Percentiles rank a stretch among this genome's conserved stretches.
These are phyloP conservation scores for Trifolium subterraneum DNA, from an alignment of 306 rosid species.

Conservation along the genomic window DNA sequence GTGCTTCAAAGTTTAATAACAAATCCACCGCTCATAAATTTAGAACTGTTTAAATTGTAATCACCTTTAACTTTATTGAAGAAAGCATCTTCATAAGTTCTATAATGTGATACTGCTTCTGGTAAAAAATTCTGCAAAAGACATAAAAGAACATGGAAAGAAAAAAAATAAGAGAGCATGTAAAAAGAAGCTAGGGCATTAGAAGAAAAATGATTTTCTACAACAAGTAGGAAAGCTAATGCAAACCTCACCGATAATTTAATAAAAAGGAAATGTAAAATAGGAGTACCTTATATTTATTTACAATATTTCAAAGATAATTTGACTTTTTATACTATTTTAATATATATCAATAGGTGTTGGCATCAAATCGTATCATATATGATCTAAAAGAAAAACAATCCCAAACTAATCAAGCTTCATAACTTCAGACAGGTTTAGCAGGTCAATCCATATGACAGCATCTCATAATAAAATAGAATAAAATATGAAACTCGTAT, in stretches of 20 bases:
- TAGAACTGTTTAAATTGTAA: background rate
- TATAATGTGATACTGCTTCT: conserved; percentile 50
- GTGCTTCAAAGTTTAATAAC: background rate
- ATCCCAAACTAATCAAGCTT: conserved; percentile 3
- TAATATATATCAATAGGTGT: background rate
- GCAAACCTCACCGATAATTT: background rate
- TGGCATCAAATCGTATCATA: background rate
- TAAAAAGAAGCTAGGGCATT: conserved; percentile 29
- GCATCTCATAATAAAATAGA: background rate
- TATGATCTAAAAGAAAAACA: conserved; percentile 10
- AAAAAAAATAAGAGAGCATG: background rate
- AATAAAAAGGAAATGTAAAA: background rate
- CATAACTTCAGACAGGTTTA: background rate
- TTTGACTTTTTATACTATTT: background rate
- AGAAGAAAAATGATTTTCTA: conserved; percentile 12
- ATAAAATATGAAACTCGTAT: background rate
- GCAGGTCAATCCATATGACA: background rate
- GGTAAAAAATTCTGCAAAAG: conserved; percentile 64
- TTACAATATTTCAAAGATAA: conserved; percentile 15
- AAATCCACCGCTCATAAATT: conserved; percentile 2
- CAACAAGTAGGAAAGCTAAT: background rate
- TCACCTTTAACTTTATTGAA: conserved; percentile 70
- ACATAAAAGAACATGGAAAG: conserved; percentile 16
- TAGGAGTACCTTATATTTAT: conserved; percentile 13
- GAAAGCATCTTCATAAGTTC: conserved; percentile 68